phyloP scores from a whole-genome alignment of 2,329 filamentous ascomycete species.

The Aureobasidium sp. region DNA sequence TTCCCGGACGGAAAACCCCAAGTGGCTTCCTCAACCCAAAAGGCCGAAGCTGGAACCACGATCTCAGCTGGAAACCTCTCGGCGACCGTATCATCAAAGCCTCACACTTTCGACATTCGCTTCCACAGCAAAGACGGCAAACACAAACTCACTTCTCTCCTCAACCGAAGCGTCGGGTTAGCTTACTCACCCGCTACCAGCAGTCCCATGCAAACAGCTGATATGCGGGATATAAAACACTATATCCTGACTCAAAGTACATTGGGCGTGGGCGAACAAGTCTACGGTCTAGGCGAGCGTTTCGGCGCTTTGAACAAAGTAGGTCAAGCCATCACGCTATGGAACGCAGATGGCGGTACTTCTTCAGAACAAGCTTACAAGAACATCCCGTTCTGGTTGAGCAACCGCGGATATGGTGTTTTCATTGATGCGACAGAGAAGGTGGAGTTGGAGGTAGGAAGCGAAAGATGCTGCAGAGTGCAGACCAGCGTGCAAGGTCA shows the following conservation, averaged over 20 bases:
- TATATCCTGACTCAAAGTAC: slow-evolving; percentile 43
- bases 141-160: slow-evolving; percentile 49
- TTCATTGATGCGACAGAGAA: slow-evolving; percentile 66
- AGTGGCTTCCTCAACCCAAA: slow-evolving; percentile 35
- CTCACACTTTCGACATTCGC: slow-evolving; percentile 49
- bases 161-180: slow-evolving; percentile 50
- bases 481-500: slow-evolving; percentile 65
- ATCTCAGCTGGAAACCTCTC: slow-evolving; percentile 47
- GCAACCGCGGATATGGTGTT: slow-evolving; percentile 66
- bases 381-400: slow-evolving; percentile 64
- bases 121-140: slow-evolving; percentile 48
- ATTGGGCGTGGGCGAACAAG: slow-evolving; percentile 51
- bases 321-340: slow-evolving; percentile 61
- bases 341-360: slow-evolving; percentile 56
- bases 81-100: slow-evolving; percentile 44
- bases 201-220: slow-evolving; percentile 47
- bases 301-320: slow-evolving; percentile 73
- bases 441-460: slow-evolving; percentile 67
- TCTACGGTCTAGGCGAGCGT: slow-evolving; percentile 68
- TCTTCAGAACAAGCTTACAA: slow-evolving; percentile 66
- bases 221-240: slow-evolving; percentile 40
- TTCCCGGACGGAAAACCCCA: slow-evolving; percentile 47
- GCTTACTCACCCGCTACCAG: slow-evolving; percentile 50
- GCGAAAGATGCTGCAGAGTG: slow-evolving; percentile 63
- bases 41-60: slow-evolving; percentile 41